Base-by-base conservation (phyloP, 2,329 filamentous ascomycete species). In the Hypoxylon rubiginosum region DNA sequence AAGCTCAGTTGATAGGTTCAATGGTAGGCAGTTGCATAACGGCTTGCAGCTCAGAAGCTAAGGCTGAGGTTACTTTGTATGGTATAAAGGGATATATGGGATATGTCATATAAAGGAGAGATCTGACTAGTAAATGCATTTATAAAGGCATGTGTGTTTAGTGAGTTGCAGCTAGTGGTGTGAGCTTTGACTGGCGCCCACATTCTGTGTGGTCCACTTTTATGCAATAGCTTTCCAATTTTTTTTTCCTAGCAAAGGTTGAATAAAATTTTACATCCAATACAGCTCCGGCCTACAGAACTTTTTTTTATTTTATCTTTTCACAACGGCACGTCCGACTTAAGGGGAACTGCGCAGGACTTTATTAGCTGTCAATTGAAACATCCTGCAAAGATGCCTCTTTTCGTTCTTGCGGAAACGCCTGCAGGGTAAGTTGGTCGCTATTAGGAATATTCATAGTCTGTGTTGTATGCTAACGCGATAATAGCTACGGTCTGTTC, bases 321-420 rank as follows among this genome's bases (percentile, higher is more conserved):
- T 60, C 30, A 58, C 49, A 76, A 75, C 36, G 41, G 52, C n/a
- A 41, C 36, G 30, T 10, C 61, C 49, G 57, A 61, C 59, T 62
- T 67, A 64, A 71, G 67, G 67, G 73, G 73, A 72, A 73, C 72
- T 75, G 61, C 72, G 71, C 73, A 72, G 71, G 73, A 67, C 61
- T 34, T 39, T 24, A 65, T 58, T 49, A 10, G 66, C 41, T 21
- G 52, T 19, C 19, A 46, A 15, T 52, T 41, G 17, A 43, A 50
- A 52, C 45, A 34, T 67, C 72, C 72, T 74, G 74, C 71, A 81
- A 89, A 73, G 72, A 96, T 96, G 92, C 91, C 92, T 83, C 90
- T 96, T 80, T 97, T 97, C 83, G 92, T 97, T 83, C 90, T 97
- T 75, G 91, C 91, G 77, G 94, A 97, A 84, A 97, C 94, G 80